Evolutionary conservation across 148 eudicot genomes (phyloP), one percentile per base, ranked within the genome.

Genomic region (Tetragonia tetragonoides): DNA sequence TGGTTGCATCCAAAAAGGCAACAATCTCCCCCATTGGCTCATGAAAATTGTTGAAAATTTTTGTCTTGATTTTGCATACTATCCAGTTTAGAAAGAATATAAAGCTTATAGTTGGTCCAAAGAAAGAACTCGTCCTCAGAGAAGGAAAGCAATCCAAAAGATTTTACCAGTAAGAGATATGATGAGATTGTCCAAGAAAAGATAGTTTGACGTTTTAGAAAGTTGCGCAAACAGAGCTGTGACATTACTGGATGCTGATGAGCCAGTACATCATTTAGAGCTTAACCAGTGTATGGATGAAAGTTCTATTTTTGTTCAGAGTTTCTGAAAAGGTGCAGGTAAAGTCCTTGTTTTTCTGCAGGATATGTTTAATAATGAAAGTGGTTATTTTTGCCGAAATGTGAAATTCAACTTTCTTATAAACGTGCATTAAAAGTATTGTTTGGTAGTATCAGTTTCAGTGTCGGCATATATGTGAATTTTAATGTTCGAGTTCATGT

Each of bases 81-180:
- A 86, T 89, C 91, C 98, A 91, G 94, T 93, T 88, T 88, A 84
- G 88, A 92, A 89, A 89, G 92, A 89, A 85, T 79, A 66, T 93
- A 93, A 80, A 91, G 91, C 89, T 88, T 87, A 85, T 85, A 93
- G 85, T 88, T 90, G 92, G 92, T 82, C 68, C 87, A 88, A 85
- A 83, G 90, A 88, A 88, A 88, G 91, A 84, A 85, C 73, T 79
- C 85, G 67, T 80, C 91, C 79, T 83, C 89, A 78, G 87, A 83
- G 87, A 85, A 83, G 85, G 89, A 81, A 79, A 77, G 79, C 83
- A 62, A 84, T 78, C 64, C 87, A 65, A 84, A 84, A 84, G 86
- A 73, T 70, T 80, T 69, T 84, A 75, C 86, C 84, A 74, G 86
- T 85, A 85, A 80, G 84, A 79, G 85, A 76, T 73, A 68, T 83